Base-by-base conservation (phyloP, 2,329 filamentous ascomycete genomes). In the Colletotrichum sp. region DNA sequence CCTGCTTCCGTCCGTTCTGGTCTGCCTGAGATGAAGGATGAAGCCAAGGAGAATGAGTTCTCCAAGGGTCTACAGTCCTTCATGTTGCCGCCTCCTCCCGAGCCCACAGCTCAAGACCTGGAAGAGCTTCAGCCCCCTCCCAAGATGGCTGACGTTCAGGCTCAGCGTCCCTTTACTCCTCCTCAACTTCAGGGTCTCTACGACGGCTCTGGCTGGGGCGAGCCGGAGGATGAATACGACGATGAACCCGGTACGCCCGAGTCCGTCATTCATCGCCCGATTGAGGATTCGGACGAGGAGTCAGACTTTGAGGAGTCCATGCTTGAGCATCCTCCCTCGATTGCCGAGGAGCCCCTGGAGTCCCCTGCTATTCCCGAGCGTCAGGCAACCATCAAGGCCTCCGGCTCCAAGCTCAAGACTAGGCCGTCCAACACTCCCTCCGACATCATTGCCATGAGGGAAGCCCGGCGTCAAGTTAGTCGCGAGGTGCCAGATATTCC, bases 361-460 rank as follows among this genome's bases (percentile, higher is more conserved):
- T 91, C 92, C 0, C 92, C 92, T 3, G 89, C 89, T 44, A 92
- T 99, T 74, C 96, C 96, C 2, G 96, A 98, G 80, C 92, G 93
- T 63, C 87, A 95, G 64, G 95, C 96, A 6, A 98, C 96, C 0
- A 96, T 99, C 86, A 97, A 96, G 84, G 94, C 96, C 10, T 93
- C 94, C 26, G 95, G 95, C 9, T 95, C 95, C 13, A 95, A 93
- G 84, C 90, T 99, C 55, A 98, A 98, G 88, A 97, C 96, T 1
- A 92, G 96, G 39, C 92, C 95, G 18, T 98, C 96, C 3, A 92
- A 95, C 52, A 98, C 96, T 1, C 96, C 96, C 3, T 93, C 95
- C 2, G 96, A 99, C 83, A 86, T 96, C 66, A 88, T 92, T 72
- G 90, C 94, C 6, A 98, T 99, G 95, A 94, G 95, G 57, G 95